These are phyloP conservation scores for Starmerella roubikii DNA, from an alignment of 805 yeast genomes.

Conservation along the genomic window DNA sequence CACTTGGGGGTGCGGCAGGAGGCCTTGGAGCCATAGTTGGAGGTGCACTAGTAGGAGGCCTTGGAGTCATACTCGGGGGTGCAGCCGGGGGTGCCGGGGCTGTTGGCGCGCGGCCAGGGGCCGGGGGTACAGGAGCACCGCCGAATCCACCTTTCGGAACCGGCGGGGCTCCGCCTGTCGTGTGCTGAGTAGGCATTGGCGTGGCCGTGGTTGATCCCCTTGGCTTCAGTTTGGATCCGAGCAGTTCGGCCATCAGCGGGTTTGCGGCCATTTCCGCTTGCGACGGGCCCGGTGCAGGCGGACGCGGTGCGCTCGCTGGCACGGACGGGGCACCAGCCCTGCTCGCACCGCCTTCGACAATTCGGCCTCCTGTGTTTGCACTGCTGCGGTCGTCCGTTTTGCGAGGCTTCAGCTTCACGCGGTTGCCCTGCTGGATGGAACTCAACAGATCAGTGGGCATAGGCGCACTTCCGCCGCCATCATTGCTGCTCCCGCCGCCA, in stretches of 20 bases:
- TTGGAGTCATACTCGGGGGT: neutral
- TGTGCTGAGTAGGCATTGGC: conserved; percentile 4
- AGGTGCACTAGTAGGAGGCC: neutral
- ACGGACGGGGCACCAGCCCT: conserved; percentile 9
- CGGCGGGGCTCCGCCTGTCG: conserved; percentile 10
- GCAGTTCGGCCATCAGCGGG: conserved; percentile 17
- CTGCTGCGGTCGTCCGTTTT: conserved; percentile 54
- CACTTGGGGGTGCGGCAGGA: neutral
- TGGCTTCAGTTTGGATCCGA: conserved; percentile 13
- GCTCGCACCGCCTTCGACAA: conserved; percentile 20
- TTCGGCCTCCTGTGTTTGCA: conserved; percentile 36
- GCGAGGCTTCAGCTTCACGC: conserved; percentile 39
- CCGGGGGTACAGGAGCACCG: conserved; percentile 2
- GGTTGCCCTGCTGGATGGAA: conserved; percentile 63
- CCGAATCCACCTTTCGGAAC: conserved; percentile 6
- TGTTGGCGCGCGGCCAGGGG: neutral
- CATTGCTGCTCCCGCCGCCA: conserved; percentile 22
- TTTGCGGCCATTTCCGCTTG: conserved; percentile 15
- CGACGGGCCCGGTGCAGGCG: conserved; percentile 8
- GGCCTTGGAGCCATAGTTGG: no score
- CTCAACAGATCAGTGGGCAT: conserved; percentile 42
- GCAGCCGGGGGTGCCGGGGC: conserved; percentile 1
- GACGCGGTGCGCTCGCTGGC: conserved; percentile 5
- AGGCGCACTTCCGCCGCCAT: conserved; percentile 21
- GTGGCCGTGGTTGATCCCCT: conserved; percentile 4